These are phyloP conservation scores for Aspergillus proliferans DNA, from an alignment of 2,329 filamentous ascomycete genomes.

Conservation along the genomic window DNA sequence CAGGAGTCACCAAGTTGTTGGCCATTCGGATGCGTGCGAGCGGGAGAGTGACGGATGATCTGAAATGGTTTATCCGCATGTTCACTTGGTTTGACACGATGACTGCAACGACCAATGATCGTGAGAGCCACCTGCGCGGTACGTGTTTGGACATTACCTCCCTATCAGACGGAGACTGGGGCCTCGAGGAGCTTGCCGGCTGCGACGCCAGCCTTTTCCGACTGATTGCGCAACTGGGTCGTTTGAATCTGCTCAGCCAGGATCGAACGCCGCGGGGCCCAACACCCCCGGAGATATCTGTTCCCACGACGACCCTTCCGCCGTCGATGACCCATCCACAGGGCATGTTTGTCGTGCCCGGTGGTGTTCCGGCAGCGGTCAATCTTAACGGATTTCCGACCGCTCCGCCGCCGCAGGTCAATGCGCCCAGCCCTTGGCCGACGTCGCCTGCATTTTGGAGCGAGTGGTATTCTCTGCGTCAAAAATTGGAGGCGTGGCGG, in stretches of 20 bases:
- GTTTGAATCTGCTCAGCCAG: conserved; percentile 78
- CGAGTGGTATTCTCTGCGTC: conserved; percentile 76
- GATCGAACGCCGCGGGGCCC: conserved; percentile 38
- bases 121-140: conserved; percentile 71
- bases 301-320: conserved; percentile 23
- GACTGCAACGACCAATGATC: conserved; percentile 83
- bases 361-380: conserved; percentile 31
- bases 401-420: conserved; percentile 21
- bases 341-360: conserved; percentile 9
- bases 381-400: conserved; percentile 30
- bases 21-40: conserved; percentile 62
- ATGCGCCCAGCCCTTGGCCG: conserved; percentile 13
- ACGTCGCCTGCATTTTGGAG: conserved; percentile 59
- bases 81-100: conserved; percentile 95
- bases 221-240: conserved; percentile 73
- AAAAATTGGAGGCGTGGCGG: conserved; percentile 73
- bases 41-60: conserved; percentile 59
- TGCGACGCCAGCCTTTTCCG: conserved; percentile 85
- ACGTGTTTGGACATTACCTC: conserved; percentile 58
- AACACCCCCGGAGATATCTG: conserved; percentile 16
- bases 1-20: conserved; percentile 84
- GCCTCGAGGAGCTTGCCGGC: conserved; percentile 77
- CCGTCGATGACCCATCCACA: conserved; percentile 25
- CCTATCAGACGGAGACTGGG: conserved; percentile 61
- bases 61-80: conserved; percentile 77